Base-by-base conservation (phyloP, 1,284 basidiomycete species). In the Testicularia cyperi region DNA sequence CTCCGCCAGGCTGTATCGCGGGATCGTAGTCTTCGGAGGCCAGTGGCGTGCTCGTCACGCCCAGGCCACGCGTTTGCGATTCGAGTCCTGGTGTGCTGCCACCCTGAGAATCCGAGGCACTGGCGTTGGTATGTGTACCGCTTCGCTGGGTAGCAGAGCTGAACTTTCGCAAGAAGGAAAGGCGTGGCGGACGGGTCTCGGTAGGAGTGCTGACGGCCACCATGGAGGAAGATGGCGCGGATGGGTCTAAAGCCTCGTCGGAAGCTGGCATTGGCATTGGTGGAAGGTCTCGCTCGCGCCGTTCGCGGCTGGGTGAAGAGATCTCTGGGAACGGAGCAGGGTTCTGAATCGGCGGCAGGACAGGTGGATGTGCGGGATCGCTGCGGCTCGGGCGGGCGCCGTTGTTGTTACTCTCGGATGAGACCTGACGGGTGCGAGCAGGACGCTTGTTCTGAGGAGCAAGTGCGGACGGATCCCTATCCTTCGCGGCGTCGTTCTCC, bases 341-440 rank as follows among this genome's bases (percentile, higher is more conserved):
- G 16, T 69, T 66, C 34, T 61, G 49, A 14, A 67, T 69, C 1
- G 66, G 60, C 10, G 66, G 66, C 33, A 69, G 26, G 21, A 52
- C 19, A 0, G 57, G 57, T 12, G 51, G 39, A 8, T 28, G 16
- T 0, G 66, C 63, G 2, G 66, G 43, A 24, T 65, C 64, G n/a
- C 39, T 28, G 16, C 43, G 47, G 37, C 24, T 38, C 22, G 44
- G 44, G 6, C 53, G 34, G 22, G 35, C 45, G 32, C 44, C 33
- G n/a, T n/a, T n/a, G n/a, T n/a, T n/a, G n/a, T n/a, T n/a, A n/a
- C n/a, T n/a, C n/a, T n/a, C n/a, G 7, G 53, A 49, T 1, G 55
- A 61, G 2, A 22, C 27, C 29, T 56, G 47, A 2, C 60, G 33
- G 10, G 56, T 53, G 15, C 38, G 52, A 6, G 26, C 25, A 6